Evolutionary conservation across 345 rosid genomes (phyloP).

Genomic region (Excoecaria agallocha): DNA sequence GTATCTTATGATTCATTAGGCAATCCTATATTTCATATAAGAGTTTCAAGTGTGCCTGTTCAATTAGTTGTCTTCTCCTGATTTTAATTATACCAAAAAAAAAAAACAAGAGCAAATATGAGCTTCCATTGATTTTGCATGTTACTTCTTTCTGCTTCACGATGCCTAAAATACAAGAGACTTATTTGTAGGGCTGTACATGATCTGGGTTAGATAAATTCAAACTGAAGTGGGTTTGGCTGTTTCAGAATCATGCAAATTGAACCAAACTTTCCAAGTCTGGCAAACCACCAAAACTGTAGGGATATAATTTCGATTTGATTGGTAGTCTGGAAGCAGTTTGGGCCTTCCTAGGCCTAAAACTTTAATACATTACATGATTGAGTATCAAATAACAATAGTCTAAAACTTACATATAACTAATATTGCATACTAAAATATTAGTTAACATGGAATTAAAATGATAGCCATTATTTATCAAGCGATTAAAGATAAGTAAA

Average conservation of each 20-base stretch:
- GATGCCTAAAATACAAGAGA: not conserved
- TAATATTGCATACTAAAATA: not conserved
- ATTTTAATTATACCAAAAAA: not conserved
- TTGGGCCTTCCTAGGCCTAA: not conserved
- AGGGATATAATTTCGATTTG: not conserved
- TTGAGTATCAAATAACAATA: not conserved
- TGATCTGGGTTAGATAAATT: not conserved
- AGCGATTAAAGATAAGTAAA: not conserved
- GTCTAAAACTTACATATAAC: not conserved
- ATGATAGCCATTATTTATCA: not conserved
- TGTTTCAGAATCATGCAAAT: not conserved
- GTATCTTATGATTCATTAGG: not conserved
- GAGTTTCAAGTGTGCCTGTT: not conserved
- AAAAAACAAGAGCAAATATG: not conserved
- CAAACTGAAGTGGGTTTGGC: not conserved
- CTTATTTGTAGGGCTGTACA: not conserved
- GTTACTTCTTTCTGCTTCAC: not conserved
- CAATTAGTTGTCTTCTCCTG: too few species aligned
- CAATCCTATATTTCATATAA: not conserved
- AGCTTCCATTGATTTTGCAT: not conserved
- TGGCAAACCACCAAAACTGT: not conserved
- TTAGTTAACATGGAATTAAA: not conserved
- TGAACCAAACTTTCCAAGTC: not conserved
- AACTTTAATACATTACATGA: not conserved
- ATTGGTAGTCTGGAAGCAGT: too few species aligned